Percentiles rank a stretch among this genome's conserved stretches.
These are phyloP conservation scores for Aspergillus diversus DNA, from an alignment of 495 filamentous ascomycete genomes.

Conservation along the genomic window DNA sequence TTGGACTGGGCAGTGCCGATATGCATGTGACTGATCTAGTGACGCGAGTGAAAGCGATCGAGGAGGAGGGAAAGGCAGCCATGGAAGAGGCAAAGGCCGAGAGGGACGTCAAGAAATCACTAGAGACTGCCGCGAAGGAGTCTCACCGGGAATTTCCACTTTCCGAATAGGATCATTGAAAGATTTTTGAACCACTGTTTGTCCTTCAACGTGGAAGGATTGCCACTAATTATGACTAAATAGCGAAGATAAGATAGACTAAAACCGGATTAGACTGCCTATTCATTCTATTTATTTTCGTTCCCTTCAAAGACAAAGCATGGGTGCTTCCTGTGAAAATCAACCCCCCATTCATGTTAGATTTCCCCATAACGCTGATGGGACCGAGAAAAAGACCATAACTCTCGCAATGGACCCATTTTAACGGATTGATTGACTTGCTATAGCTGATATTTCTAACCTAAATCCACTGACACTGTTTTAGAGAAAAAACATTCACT, in stretches of 20 bases:
- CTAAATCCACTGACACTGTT: too few relatives aligned
- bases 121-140: constrained; percentile 32
- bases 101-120: constrained; percentile 37
- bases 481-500: too few relatives aligned
- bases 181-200: not conserved
- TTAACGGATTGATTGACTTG: too few relatives aligned
- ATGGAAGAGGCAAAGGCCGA: constrained; percentile 43
- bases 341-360: too few relatives aligned
- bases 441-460: too few relatives aligned
- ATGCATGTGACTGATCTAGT: constrained; percentile 71
- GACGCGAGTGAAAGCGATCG: constrained; percentile 46
- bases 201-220: not conserved
- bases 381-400: too few relatives aligned
- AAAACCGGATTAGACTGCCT: not conserved
- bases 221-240: not conserved
- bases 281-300: too few relatives aligned
- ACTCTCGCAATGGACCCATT: too few relatives aligned
- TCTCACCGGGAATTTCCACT: constrained; percentile 25
- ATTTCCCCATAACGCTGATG: too few relatives aligned
- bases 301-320: too few relatives aligned
- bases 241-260: not conserved
- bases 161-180: constrained; percentile 11
- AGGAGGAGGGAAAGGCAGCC: constrained; percentile 33
- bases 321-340: too few relatives aligned
- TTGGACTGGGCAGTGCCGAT: constrained; percentile 81